phyloP scores from a whole-genome alignment of 441 rosid genomes.

The Croton setiger region DNA sequence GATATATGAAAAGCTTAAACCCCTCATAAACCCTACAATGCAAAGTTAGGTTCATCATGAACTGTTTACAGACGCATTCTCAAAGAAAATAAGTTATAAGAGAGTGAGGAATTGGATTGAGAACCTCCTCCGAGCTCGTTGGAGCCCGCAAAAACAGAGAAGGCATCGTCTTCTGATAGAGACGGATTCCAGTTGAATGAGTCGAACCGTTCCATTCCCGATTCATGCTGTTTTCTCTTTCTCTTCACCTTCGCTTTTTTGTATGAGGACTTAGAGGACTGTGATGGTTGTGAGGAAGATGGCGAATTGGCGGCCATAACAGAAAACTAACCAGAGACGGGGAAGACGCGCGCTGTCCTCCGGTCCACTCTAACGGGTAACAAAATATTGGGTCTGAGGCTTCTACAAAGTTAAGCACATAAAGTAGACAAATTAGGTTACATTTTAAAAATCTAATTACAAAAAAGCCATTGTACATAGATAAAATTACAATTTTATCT shows the following conservation, averaged over 20 bases:
- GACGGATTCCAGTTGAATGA: constrained; percentile 65
- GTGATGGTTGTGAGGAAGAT: constrained; percentile 2
- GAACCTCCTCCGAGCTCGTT: constrained; percentile 87
- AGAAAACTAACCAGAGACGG: neutral
- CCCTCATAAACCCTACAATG: neutral
- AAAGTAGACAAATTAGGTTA: too few relatives aligned
- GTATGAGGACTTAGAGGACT: constrained; percentile 15
- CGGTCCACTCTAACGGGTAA: too few relatives aligned
- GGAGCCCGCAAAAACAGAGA: constrained; percentile 57
- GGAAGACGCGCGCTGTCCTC: neutral
- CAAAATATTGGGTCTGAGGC: neutral
- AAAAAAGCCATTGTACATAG: too few relatives aligned
- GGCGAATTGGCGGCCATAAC: constrained; percentile 33
- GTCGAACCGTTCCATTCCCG: constrained; percentile 45
- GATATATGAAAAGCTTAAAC: neutral
- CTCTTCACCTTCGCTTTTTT: constrained; percentile 33
- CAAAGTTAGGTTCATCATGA: neutral
- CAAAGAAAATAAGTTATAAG: neutral
- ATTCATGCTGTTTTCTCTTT: constrained; percentile 34
- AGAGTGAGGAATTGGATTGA: neutral
- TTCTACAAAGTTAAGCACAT: too few relatives aligned
- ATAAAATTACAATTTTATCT: too few relatives aligned
- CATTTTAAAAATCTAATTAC: too few relatives aligned
- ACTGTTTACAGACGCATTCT: neutral
- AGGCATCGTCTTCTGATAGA: constrained; percentile 43